A percentile compares a stretch with the other conserved stretches of the same genome.
Conservation (phyloP, 2,329 filamentous ascomycete genomes). For the Fusarium euwallaceae region DNA sequence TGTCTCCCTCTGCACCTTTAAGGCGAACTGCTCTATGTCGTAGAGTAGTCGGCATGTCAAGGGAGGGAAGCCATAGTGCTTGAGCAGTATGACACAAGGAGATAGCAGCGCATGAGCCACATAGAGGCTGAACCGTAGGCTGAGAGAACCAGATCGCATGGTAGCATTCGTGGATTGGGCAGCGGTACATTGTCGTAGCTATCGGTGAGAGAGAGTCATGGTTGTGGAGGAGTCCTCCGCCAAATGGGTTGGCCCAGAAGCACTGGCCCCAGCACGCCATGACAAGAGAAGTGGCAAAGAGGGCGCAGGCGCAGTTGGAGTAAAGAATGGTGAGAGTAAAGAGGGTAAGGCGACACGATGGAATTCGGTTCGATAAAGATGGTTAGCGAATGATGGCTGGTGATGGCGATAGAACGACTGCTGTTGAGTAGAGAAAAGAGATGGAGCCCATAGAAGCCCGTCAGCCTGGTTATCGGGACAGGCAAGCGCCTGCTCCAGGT, state of each 20-base stretch:
- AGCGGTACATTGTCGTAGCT: conserved; percentile 49
- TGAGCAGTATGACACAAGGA: conserved; percentile 38
- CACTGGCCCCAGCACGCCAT: conserved; percentile 46
- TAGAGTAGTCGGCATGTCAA: conserved; percentile 32
- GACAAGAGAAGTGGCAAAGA: background rate
- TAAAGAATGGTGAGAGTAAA: background rate
- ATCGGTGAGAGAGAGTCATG: conserved; percentile 34
- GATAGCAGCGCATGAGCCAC: conserved; percentile 52
- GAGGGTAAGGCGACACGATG: conserved; percentile 2
- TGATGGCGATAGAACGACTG: background rate
- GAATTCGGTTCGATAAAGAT: background rate
- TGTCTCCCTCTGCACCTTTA: background rate
- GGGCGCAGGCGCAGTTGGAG: background rate
- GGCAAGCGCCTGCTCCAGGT: conserved; percentile 4
- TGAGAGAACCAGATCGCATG: conserved; percentile 44
- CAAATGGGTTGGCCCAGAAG: conserved; percentile 22
- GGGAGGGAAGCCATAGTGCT: conserved; percentile 37
- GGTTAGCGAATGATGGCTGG: conserved; percentile 7
- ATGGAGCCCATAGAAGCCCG: conserved; percentile 1
- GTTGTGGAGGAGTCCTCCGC: conserved; percentile 14
- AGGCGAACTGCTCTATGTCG: background rate
- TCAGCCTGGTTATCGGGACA: conserved; percentile 26
- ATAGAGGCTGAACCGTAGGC: conserved; percentile 45
- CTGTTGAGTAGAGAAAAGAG: background rate
- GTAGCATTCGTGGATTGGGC: conserved; percentile 45